These are phyloP conservation scores for Zopfia rhizophila DNA, from an alignment of 2,329 filamentous ascomycete genomes.

Conservation along the genomic window DNA sequence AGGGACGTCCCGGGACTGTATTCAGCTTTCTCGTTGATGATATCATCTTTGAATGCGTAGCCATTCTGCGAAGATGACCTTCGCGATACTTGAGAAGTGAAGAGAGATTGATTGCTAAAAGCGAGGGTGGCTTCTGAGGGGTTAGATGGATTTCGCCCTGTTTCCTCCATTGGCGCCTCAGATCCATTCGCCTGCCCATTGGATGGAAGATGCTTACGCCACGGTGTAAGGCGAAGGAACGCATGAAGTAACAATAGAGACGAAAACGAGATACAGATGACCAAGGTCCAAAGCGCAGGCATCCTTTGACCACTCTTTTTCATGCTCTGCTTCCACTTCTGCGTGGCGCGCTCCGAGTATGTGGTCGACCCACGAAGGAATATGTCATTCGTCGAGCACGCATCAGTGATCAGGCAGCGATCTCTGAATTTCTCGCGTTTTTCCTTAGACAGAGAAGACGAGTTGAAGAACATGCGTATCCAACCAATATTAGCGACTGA, in stretches of 20 bases:
- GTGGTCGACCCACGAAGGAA: slow-evolving; percentile 46
- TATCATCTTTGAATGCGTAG: slow-evolving; percentile 30
- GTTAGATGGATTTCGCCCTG: neutral
- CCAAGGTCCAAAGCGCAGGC: slow-evolving; percentile 45
- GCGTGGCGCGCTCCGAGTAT: slow-evolving; percentile 31
- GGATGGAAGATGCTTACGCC: slow-evolving; percentile 24
- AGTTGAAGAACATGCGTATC: slow-evolving; percentile 63
- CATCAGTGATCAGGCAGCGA: slow-evolving; percentile 40
- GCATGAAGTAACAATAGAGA: slow-evolving; percentile 43
- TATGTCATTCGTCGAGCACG: slow-evolving; percentile 50
- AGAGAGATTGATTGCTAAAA: slow-evolving; percentile 2
- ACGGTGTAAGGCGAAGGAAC: slow-evolving; percentile 35
- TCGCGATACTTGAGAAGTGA: slow-evolving; percentile 4
- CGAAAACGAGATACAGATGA: slow-evolving; percentile 41
- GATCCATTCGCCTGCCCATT: slow-evolving; percentile 16
- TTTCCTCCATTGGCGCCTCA: neutral
- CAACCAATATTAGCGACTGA: slow-evolving; percentile 57
- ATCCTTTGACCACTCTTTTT: slow-evolving; percentile 35
- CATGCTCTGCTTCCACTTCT: slow-evolving; percentile 43
- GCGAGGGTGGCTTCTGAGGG: slow-evolving; percentile 2
- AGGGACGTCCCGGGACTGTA: slow-evolving; percentile 29
- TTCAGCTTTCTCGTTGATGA: slow-evolving; percentile 34
- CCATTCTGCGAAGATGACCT: slow-evolving; percentile 20
- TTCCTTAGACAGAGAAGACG: slow-evolving; percentile 52
- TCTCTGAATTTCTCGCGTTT: slow-evolving; percentile 37